phyloP scores from a whole-genome alignment of 2,329 filamentous ascomycete genomes.

The Colletotrichum trifolii region DNA sequence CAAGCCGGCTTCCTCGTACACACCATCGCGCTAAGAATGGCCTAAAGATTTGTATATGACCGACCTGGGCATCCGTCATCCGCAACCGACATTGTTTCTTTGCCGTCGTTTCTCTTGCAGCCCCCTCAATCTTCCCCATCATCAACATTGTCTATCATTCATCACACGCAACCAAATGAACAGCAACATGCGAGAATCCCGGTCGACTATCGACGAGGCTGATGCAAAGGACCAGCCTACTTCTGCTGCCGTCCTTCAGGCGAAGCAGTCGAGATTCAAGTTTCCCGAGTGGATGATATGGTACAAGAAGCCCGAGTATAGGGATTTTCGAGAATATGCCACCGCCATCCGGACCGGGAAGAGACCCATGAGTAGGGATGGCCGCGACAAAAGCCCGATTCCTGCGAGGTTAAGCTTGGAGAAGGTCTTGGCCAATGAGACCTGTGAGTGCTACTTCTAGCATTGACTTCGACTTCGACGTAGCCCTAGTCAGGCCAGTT shows the following conservation, averaged over 20 bases:
- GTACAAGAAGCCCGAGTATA: conserved; percentile 63
- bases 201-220: conserved; percentile 2
- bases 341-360: conserved; percentile 47
- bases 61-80: background rate
- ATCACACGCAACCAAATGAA: background rate
- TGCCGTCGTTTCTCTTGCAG: background rate
- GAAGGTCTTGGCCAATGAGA: conserved; percentile 59
- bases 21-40: background rate
- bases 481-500: too few species aligned
- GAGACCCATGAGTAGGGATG: conserved; percentile 50
- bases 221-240: background rate
- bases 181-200: background rate
- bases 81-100: background rate
- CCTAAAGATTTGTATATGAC: conserved; percentile 17
- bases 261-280: conserved; percentile 22
- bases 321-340: conserved; percentile 59
- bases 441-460: conserved; percentile 48
- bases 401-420: conserved; percentile 55
- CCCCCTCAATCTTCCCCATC: background rate
- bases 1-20: background rate
- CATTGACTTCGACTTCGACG: background rate
- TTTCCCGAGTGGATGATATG: conserved; percentile 52
- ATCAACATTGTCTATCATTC: background rate
- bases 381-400: conserved; percentile 49
- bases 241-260: background rate